These are phyloP conservation scores for Gastrodia elata DNA, from an alignment of 106 monocot genomes.

Conservation along the genomic window DNA sequence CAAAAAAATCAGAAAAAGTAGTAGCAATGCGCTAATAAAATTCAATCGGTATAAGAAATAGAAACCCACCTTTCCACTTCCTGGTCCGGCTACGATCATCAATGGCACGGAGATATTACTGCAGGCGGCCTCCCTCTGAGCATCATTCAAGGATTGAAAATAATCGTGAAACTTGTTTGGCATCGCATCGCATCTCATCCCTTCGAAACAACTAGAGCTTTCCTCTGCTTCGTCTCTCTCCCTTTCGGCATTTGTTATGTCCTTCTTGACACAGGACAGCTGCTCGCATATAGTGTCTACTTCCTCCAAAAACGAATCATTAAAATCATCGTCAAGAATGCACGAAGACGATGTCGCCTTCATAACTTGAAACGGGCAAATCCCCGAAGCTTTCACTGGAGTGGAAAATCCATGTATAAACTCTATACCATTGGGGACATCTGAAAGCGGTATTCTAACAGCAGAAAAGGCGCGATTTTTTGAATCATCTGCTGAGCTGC, in stretches of 20 bases:
- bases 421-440: background rate
- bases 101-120: conserved; percentile 54
- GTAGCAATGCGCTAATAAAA: background rate
- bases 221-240: background rate
- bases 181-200: conserved; percentile 5
- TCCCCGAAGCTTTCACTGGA: background rate
- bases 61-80: conserved; percentile 84
- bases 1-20: background rate
- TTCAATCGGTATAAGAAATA: background rate
- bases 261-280: conserved; percentile 22
- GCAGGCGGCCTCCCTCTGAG: conserved; percentile 76
- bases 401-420: conserved; percentile 1
- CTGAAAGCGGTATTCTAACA: conserved; percentile 14
- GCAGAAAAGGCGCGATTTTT: conserved; percentile 4
- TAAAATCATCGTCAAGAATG: conserved; percentile 43
- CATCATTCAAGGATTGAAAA: conserved; percentile 57
- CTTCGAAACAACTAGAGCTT: background rate
- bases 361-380: background rate
- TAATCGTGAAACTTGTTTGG: conserved; percentile 56
- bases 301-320: conserved; percentile 42
- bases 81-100: conserved; percentile 86
- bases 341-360: background rate
- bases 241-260: conserved; percentile 15
- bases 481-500: conserved; percentile 6
- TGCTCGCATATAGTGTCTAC: conserved; percentile 50